A percentile compares a stretch with the other conserved stretches of the same genome.
These are phyloP conservation scores for Stenogyne calaminthoides DNA, from an alignment of 305 asterid species.

Conservation along the genomic window DNA sequence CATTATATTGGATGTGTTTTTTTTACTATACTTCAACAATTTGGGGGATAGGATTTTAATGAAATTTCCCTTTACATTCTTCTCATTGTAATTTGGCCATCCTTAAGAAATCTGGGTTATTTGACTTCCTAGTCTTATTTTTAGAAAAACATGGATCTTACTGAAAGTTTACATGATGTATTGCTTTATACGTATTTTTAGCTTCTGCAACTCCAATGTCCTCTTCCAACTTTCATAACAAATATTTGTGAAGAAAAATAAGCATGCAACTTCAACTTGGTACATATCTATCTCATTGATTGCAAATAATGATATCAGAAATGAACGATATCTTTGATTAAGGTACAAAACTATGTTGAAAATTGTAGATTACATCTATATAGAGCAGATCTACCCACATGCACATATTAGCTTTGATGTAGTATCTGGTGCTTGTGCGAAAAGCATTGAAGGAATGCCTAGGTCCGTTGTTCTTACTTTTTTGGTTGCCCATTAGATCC, in stretches of 20 bases:
- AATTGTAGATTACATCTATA: background rate
- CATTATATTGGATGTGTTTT: slow-evolving; percentile 8
- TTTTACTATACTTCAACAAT: background rate
- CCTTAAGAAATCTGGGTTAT: background rate
- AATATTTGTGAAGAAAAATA: background rate
- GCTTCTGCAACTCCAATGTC: background rate
- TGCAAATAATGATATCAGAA: background rate
- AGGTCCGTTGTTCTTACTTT: background rate
- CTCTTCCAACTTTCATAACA: background rate
- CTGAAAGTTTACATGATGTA: slow-evolving; percentile 9
- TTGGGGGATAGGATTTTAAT: slow-evolving; percentile 5
- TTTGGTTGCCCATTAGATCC: background rate
- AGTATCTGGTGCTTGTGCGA: background rate
- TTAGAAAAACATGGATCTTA: slow-evolving; percentile 9
- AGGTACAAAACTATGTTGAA: background rate
- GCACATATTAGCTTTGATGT: background rate
- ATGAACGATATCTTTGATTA: background rate
- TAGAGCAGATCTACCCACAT: background rate
- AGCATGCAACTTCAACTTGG: background rate
- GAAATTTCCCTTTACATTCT: background rate
- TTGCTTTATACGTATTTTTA: background rate
- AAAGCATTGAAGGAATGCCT: background rate
- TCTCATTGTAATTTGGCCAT: slow-evolving; percentile 1
- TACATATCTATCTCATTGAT: background rate
- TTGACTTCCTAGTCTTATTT: background rate